phyloP scores from a whole-genome alignment of 148 eudicot genomes.

The Fagopyrum esculentum region DNA sequence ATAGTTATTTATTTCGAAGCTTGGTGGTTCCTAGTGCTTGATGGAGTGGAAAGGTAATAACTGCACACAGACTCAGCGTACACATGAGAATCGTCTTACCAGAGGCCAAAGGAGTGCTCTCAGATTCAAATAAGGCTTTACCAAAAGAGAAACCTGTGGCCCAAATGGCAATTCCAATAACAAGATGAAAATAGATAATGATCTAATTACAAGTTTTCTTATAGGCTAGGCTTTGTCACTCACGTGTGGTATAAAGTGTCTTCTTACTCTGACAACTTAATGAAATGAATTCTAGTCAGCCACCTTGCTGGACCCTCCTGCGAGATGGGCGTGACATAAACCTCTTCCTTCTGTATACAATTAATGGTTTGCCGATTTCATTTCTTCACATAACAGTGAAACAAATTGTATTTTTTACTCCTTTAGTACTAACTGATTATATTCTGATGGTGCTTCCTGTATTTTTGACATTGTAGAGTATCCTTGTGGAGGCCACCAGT shows the following conservation, averaged over 20 bases:
- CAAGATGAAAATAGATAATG: too few species aligned
- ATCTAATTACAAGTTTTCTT: too few species aligned
- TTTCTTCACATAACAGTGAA: background rate
- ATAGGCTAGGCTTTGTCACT: background rate
- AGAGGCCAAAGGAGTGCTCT: too few species aligned
- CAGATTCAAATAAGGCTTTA: too few species aligned
- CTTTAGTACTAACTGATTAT: background rate
- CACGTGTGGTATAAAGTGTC: background rate
- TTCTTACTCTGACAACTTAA: background rate
- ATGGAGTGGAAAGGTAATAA: too few species aligned
- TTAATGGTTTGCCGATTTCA: background rate
- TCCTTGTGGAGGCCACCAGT: slow-evolving; percentile 95
- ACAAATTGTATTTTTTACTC: background rate
- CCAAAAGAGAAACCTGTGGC: too few species aligned
- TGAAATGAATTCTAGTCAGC: background rate
- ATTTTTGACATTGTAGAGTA: slow-evolving; percentile 38
- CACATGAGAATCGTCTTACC: too few species aligned
- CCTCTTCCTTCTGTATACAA: background rate
- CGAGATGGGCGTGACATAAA: background rate
- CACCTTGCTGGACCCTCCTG: background rate
- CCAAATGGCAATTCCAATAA: too few species aligned
- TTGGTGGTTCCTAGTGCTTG: too few species aligned
- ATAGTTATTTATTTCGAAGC: too few species aligned
- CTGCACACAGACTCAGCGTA: too few species aligned
- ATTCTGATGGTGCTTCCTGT: background rate